A percentile compares a stretch with the other conserved stretches of the same genome.
phyloP scores from a whole-genome alignment of 1,284 basidiomycete species.

The Papiliotrema laurentii region DNA sequence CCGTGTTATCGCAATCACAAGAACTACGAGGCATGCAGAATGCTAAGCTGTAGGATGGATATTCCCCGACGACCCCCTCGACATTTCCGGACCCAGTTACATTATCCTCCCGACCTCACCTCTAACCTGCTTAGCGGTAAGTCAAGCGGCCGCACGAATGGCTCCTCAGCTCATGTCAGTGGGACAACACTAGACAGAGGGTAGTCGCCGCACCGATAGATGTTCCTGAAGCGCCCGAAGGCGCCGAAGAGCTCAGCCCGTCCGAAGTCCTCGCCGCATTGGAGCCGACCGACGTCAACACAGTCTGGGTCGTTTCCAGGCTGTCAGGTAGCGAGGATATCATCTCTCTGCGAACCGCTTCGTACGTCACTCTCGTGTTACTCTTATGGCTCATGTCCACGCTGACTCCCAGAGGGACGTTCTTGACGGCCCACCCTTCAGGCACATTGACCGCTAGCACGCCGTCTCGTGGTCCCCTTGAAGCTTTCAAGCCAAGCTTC shows the following conservation, averaged over 20 bases:
- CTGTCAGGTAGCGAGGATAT: constrained; percentile 51
- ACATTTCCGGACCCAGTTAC: constrained; percentile 49
- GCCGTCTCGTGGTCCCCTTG: constrained; percentile 46
- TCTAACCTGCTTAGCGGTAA: constrained; percentile 40
- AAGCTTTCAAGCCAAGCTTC: constrained; percentile 39
- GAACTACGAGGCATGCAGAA: no score
- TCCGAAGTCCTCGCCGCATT: constrained; percentile 38
- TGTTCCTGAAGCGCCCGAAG: constrained; percentile 45
- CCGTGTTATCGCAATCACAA: neutral
- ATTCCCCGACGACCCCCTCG: constrained; percentile 40
- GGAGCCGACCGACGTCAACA: constrained; percentile 50
- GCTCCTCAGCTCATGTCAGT: constrained; percentile 19
- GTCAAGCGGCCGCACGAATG: constrained; percentile 5
- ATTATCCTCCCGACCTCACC: constrained; percentile 44
- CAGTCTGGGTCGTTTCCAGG: constrained; percentile 52
- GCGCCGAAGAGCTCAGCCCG: constrained; percentile 35
- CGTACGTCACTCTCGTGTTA: constrained; percentile 21
- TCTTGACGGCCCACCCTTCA: constrained; percentile 43
- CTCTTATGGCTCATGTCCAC: neutral
- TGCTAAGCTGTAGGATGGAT: constrained; percentile 45
- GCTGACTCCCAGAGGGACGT: constrained; percentile 36
- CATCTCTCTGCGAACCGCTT: constrained; percentile 47
- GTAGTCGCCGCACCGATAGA: constrained; percentile 45
- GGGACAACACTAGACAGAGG: constrained; percentile 38
- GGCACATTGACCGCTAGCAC: constrained; percentile 40